Percentiles rank a stretch among this genome's conserved stretches.
Conservation (phyloP, 148 eudicot genomes). For the Chenopodium album region DNA sequence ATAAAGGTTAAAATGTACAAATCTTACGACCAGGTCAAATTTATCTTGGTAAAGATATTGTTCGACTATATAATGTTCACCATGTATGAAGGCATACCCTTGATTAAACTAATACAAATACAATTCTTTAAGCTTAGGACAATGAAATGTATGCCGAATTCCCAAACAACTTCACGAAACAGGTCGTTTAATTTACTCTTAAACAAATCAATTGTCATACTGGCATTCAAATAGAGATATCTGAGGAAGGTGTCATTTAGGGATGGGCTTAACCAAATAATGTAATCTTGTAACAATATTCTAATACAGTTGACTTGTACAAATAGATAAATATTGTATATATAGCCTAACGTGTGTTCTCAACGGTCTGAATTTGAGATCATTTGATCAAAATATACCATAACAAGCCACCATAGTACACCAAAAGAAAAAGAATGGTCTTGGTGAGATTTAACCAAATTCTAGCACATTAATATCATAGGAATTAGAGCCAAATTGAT, state of each 20-base stretch:
- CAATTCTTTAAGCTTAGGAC: not conserved
- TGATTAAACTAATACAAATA: constrained; percentile 4
- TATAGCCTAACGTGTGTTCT: not conserved
- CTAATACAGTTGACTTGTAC: constrained; percentile 49
- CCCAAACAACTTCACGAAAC: constrained; percentile 1
- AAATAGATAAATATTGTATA: not conserved
- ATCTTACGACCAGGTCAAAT: no score
- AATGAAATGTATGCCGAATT: not conserved
- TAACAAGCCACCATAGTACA: not conserved
- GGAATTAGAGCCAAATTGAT: not conserved
- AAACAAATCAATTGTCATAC: constrained; percentile 16
- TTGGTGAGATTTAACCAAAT: not conserved
- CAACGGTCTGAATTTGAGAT: not conserved
- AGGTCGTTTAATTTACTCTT: not conserved
- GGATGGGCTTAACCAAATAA: constrained; percentile 35
- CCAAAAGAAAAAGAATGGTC: not conserved
- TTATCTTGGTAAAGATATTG: no score
- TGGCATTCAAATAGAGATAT: constrained; percentile 15
- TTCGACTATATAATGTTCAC: not conserved
- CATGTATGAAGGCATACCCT: not conserved
- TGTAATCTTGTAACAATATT: not conserved
- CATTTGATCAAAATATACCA: not conserved
- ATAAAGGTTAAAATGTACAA: no score
- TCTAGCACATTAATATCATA: not conserved
- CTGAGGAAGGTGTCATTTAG: constrained; percentile 54